These are phyloP conservation scores for Hapsidospora chrysogenum DNA, from an alignment of 495 filamentous ascomycete species.

Conservation along the genomic window DNA sequence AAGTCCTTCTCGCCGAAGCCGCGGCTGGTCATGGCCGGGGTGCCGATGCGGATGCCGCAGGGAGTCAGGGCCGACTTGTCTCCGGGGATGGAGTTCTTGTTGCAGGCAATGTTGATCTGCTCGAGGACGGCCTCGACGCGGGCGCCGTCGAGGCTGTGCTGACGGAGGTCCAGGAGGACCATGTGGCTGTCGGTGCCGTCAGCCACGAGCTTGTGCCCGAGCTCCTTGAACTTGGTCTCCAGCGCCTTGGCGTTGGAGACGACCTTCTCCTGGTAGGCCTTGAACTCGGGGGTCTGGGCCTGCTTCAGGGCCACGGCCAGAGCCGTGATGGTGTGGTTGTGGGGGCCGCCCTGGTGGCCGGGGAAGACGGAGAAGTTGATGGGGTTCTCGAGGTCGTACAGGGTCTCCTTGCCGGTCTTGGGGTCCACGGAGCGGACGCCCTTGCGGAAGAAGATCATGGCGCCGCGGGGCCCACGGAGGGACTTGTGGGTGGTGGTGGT, in stretches of 20 bases:
- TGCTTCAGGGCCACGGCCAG: slow-evolving; percentile 94
- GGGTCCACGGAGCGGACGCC: slow-evolving; percentile 75
- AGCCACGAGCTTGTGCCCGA: slow-evolving; percentile 84
- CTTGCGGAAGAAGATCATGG: slow-evolving; percentile 99
- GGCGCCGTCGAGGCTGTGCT: slow-evolving; percentile 71
- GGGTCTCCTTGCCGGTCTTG: slow-evolving; percentile 76
- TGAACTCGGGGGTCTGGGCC: slow-evolving; percentile 84
- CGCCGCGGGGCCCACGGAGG: slow-evolving; percentile 91
- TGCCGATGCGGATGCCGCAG: slow-evolving; percentile 86
- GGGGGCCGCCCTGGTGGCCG: slow-evolving; percentile 95
- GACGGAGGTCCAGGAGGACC: slow-evolving; percentile 82
- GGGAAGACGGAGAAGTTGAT: slow-evolving; percentile 99
- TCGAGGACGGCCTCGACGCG: slow-evolving; percentile 94
- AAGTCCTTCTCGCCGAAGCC: slow-evolving; percentile 91
- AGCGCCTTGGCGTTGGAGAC: slow-evolving; percentile 84
- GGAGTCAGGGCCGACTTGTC: slow-evolving; percentile 96
- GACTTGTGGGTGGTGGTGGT: slow-evolving; percentile 99
- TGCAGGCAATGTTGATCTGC: slow-evolving; percentile 96
- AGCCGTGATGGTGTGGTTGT: slow-evolving; percentile 99
- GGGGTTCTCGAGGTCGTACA: slow-evolving; percentile 86
- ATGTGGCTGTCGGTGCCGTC: slow-evolving; percentile 98
- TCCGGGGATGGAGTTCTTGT: slow-evolving; percentile 97
- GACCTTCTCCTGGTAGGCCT: slow-evolving; percentile 86
- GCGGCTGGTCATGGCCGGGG: slow-evolving; percentile 91
- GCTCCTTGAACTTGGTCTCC: slow-evolving; percentile 60